phyloP scores from a whole-genome alignment of 805 yeast species.

The Pichia insulana region DNA sequence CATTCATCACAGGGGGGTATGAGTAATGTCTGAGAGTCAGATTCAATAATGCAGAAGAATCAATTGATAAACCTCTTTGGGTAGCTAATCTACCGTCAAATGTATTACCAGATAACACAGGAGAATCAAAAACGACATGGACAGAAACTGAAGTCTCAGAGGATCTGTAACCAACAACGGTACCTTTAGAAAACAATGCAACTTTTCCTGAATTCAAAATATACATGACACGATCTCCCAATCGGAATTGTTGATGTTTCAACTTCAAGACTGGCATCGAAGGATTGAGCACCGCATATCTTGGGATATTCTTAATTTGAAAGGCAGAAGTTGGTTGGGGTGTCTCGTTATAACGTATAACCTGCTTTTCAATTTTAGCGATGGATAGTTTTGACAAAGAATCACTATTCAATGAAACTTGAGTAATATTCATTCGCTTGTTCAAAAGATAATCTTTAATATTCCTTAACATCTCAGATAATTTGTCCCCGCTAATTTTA shows the following conservation, averaged over 20 bases:
- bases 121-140: constrained; percentile 76
- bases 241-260: constrained; percentile 62
- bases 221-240: constrained; percentile 87
- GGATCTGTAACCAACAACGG: constrained; percentile 60
- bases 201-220: constrained; percentile 84
- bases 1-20: constrained; percentile 55
- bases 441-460: constrained; percentile 38
- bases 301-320: constrained; percentile 74
- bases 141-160: constrained; percentile 57
- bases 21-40: constrained; percentile 66
- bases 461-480: constrained; percentile 34
- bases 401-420: constrained; percentile 71
- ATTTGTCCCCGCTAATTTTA: constrained; percentile 31
- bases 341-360: constrained; percentile 36
- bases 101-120: constrained; percentile 73
- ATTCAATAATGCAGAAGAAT: constrained; percentile 74
- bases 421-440: constrained; percentile 38
- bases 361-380: constrained; percentile 54
- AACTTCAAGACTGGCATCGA: constrained; percentile 60
- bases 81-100: constrained; percentile 70
- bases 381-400: constrained; percentile 61
- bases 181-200: constrained; percentile 80
- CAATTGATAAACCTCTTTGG: constrained; percentile 78
- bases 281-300: constrained; percentile 74
- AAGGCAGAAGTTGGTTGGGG: constrained; percentile 41